Percentiles rank a stretch among this genome's conserved stretches.
Evolutionary conservation across 176 grass and related monocot genomes (phyloP).

Genomic region (Ananas comosus): DNA sequence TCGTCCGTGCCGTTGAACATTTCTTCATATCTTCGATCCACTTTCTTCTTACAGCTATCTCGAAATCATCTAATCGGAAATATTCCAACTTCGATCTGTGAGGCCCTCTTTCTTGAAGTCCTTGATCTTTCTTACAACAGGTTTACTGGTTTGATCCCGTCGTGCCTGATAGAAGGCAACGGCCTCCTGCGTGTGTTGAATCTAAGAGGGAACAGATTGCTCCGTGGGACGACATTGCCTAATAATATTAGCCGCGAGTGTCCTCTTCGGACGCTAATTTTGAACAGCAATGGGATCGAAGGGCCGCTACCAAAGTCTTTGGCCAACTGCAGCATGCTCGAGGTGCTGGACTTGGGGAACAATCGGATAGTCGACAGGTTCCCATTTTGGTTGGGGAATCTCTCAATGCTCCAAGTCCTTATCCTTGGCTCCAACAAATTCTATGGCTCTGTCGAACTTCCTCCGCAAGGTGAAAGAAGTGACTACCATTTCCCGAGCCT

Average conservation of each 20-base stretch:
- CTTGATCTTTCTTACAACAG: neutral
- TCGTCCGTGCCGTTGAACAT: slow-evolving; percentile 11
- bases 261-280: too few species aligned
- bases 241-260: too few species aligned
- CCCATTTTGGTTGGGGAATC: neutral
- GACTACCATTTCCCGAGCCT: neutral
- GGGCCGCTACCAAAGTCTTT: slow-evolving; percentile 17
- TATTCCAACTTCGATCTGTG: too few species aligned
- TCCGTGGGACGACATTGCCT: too few species aligned
- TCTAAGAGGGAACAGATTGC: too few species aligned
- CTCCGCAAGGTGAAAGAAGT: neutral
- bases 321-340: too few species aligned
- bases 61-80: neutral
- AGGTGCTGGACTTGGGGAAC: too few species aligned
- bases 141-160: slow-evolving; percentile 1
- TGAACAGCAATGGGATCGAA: too few species aligned
- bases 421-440: slow-evolving; percentile 26
- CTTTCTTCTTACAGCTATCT: neutral
- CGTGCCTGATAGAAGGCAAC: too few species aligned
- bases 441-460: slow-evolving; percentile 9
- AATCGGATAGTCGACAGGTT: too few species aligned
- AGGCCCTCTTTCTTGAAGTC: too few species aligned
- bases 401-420: neutral
- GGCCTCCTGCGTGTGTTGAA: too few species aligned
- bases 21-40: neutral